These are phyloP conservation scores for Mycena epipterygia DNA, from an alignment of 768 basidiomycete genomes.

Conservation along the genomic window DNA sequence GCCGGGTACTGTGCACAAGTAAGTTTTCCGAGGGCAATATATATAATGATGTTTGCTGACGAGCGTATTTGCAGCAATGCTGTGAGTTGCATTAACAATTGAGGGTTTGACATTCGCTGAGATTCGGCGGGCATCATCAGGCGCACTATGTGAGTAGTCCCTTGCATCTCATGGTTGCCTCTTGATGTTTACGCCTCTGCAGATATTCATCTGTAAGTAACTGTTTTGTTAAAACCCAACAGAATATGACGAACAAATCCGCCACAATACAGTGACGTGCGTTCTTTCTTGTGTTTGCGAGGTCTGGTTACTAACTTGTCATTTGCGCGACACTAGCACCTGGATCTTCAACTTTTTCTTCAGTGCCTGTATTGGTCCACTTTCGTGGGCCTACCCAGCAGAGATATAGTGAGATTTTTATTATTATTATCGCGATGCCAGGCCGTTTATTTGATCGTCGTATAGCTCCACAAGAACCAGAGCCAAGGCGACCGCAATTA, in stretches of 20 bases:
- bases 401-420: conserved; percentile 51
- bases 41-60: background rate
- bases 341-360: conserved; percentile 66
- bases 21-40: conserved; percentile 19
- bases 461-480: conserved; percentile 55
- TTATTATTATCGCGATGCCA: background rate
- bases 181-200: background rate
- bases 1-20: conserved; percentile 61
- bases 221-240: background rate
- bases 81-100: conserved; percentile 39
- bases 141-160: conserved; percentile 53
- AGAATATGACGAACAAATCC: background rate
- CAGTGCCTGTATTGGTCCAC: conserved; percentile 59
- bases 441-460: background rate
- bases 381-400: conserved; percentile 61
- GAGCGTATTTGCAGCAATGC: conserved; percentile 45
- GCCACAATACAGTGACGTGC: conserved; percentile 39
- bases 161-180: background rate
- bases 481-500: conserved; percentile 60
- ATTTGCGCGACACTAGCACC: conserved; percentile 49
- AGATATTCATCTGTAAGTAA: conserved; percentile 59
- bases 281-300: conserved; percentile 11
- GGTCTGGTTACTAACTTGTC: background rate
- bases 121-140: conserved; percentile 34
- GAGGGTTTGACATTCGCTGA: background rate